Percentiles rank a stretch among this genome's conserved stretches.
Evolutionary conservation across 257 asterid genomes (phyloP).

Genomic region (Lavandula angustifolia): DNA sequence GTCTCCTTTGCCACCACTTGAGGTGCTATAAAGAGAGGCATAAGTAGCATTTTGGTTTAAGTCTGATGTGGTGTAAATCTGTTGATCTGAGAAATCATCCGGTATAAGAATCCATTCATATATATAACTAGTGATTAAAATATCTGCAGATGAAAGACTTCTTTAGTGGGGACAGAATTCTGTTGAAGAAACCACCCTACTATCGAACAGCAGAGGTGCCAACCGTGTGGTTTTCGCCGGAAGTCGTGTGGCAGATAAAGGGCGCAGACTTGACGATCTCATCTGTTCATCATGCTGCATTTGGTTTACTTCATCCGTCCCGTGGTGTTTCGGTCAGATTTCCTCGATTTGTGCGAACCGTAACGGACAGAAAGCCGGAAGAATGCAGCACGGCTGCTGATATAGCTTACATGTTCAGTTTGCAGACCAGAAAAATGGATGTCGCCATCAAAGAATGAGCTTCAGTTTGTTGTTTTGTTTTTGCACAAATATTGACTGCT

Average conservation of each 20-base stretch:
- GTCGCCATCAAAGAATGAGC: conserved; percentile 38
- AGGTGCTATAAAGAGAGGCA: neutral
- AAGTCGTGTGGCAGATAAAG: conserved; percentile 77
- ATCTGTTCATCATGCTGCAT: conserved; percentile 82
- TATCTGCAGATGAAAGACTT: conserved; percentile 76
- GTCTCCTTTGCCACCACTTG: no score
- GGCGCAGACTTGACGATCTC: conserved; percentile 86
- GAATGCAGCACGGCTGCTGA: conserved; percentile 77
- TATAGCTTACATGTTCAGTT: conserved; percentile 68
- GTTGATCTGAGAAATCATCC: neutral
- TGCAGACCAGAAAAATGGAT: conserved; percentile 79
- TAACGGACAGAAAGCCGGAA: conserved; percentile 73
- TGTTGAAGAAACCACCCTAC: conserved; percentile 64
- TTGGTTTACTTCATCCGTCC: conserved; percentile 73
- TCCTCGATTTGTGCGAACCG: conserved; percentile 62
- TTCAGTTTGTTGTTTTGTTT: neutral
- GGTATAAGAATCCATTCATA: neutral
- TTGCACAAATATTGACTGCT: conserved; percentile 20
- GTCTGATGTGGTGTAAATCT: neutral
- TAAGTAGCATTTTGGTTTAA: no score
- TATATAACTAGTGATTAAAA: conserved; percentile 19
- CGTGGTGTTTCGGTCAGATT: conserved; percentile 86
- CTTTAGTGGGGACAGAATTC: conserved; percentile 56
- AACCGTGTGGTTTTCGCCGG: conserved; percentile 78
- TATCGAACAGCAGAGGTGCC: conserved; percentile 76